phyloP scores from a whole-genome alignment of 495 filamentous ascomycete species.

The Darksidea phi region DNA sequence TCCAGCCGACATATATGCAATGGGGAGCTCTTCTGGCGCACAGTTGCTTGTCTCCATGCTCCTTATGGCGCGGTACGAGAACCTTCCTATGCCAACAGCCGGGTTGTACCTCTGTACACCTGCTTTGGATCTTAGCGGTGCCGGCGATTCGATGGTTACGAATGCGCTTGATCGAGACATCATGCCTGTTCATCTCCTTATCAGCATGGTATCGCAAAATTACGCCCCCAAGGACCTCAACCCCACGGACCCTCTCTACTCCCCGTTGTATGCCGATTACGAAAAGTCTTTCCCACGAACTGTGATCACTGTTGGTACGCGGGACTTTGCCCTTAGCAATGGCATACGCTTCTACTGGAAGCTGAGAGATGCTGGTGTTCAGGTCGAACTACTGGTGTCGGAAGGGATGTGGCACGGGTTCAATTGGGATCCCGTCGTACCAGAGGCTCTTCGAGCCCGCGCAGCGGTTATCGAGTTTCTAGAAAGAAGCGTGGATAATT shows the following conservation, averaged over 20 bases:
- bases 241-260: background rate
- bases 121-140: background rate
- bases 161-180: background rate
- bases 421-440: background rate
- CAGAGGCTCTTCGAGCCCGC: background rate
- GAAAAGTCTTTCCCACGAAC: background rate
- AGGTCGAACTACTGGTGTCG: background rate
- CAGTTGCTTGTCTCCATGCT: background rate
- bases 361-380: background rate
- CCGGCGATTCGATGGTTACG: background rate
- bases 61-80: background rate
- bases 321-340: background rate
- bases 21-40: background rate
- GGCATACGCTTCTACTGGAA: background rate
- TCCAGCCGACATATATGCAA: background rate
- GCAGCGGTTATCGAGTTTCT: background rate
- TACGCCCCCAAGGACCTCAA: background rate
- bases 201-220: background rate
- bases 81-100: background rate
- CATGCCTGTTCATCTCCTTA: background rate
- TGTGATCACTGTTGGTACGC: background rate
- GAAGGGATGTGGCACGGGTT: slow-evolving; percentile 6
- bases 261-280: background rate
- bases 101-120: background rate
- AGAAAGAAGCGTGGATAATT: no score